Evolutionary conservation across 2,329 filamentous ascomycete genomes (phyloP).

Genomic region (Aspergillus melleus): DNA sequence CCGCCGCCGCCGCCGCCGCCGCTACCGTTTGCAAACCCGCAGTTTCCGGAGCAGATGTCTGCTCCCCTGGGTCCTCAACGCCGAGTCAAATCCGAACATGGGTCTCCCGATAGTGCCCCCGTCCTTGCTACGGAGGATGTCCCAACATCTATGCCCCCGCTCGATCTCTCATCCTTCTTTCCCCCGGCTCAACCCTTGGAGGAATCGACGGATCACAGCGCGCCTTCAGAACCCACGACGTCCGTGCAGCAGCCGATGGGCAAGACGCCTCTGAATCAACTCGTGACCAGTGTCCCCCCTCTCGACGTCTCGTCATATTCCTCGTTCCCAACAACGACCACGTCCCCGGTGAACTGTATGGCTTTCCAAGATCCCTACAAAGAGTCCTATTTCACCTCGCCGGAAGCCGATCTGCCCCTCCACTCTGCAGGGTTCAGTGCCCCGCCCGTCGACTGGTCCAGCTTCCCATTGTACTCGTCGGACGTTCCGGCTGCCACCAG

Average conservation of each 20-base stretch:
- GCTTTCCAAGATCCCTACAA: conserved; percentile 39
- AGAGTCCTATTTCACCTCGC: conserved; percentile 45
- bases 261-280: conserved; percentile 32
- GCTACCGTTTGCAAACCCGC: conserved; percentile 20
- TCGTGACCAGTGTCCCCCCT: conserved; percentile 37
- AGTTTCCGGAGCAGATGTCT: conserved; percentile 31
- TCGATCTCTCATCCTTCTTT: conserved; percentile 34
- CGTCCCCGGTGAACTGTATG: conserved; percentile 35
- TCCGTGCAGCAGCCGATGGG: conserved; percentile 26
- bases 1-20: no score
- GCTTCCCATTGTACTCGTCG: conserved; percentile 44
- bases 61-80: conserved; percentile 32
- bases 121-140: conserved; percentile 27
- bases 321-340: conserved; percentile 34
- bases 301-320: conserved; percentile 41
- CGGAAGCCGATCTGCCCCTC: conserved; percentile 43
- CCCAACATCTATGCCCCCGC: conserved; percentile 25
- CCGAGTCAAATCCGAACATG: conserved; percentile 47
- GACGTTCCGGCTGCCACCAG: conserved; percentile 39
- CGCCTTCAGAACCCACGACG: conserved; percentile 22
- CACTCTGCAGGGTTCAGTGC: conserved; percentile 41
- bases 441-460: conserved; percentile 51
- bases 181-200: conserved; percentile 28
- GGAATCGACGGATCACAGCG: conserved; percentile 17
- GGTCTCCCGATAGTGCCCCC: conserved; percentile 45